Base-by-base conservation (phyloP, 2,329 filamentous ascomycete genomes). In the Colletotrichum melonis region DNA sequence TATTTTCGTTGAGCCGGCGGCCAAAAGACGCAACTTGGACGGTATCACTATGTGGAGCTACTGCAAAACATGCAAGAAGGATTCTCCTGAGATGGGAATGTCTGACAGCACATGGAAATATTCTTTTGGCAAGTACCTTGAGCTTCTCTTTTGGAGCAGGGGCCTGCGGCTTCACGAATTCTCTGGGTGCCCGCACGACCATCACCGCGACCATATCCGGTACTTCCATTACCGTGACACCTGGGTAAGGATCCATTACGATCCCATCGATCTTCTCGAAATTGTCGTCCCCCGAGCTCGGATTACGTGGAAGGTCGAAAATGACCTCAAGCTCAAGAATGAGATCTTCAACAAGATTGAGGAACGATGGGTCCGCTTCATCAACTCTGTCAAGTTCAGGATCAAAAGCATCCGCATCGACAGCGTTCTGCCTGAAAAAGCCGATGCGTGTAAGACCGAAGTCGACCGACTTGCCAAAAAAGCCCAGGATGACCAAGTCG, bases 31-130 rank as follows among this genome's bases (percentile, higher is more conserved):
- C 90, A 80, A 80, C 66, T 82, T 82, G 55, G 84, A 86, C 56
- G 93, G 92, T 3, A 97, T 99, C 69, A 90, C 95, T 70, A 98
- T 99, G 95, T 99, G 97, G 97, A 98, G 95, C 76, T 95, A 93
- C 77, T 99, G 97, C 85, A 97, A 97, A 78, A 88, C 94, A 35
- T 99, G 97, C 82, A 92, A 94, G 65, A 94, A 94, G 76, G 95
- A 98, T 80, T 97, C 96, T 0, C 94, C 95, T 52, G 92, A 95
- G 60, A 93, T 94, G 76, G 92, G 93, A 38, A 98, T 99, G 95
- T 98, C 96, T 1, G 92, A 95, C 69, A 95, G 92, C 78, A 97
- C 95, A 0, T 99, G 95, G 94, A 98, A 97, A 81, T 99, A 99
- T 81, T 99, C 97, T 0, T 97, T 99, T 79, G 97, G 95, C 12